These are phyloP conservation scores for Nemania abortiva DNA, from an alignment of 2,329 filamentous ascomycete genomes.

Conservation along the genomic window DNA sequence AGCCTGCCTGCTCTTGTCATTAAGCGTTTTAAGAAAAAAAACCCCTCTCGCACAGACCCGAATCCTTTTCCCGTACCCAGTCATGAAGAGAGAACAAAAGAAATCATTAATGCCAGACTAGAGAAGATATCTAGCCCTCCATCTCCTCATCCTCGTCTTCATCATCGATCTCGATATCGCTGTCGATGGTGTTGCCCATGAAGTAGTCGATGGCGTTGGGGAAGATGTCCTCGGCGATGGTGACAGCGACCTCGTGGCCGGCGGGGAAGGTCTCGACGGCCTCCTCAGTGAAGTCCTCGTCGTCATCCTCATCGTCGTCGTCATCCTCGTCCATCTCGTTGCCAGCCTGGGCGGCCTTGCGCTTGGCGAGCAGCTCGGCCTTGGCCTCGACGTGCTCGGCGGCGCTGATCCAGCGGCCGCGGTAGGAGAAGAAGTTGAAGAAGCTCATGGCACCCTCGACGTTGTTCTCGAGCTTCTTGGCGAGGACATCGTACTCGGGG, in stretches of 20 bases:
- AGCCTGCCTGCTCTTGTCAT: conserved; percentile 33
- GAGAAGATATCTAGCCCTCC: conserved; percentile 38
- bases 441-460: conserved; percentile 64
- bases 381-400: conserved; percentile 70
- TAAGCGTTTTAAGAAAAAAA: conserved; percentile 29
- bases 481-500: conserved; percentile 46
- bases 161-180: conserved; percentile 46
- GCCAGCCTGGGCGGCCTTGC: conserved; percentile 46
- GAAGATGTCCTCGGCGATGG: conserved; percentile 48
- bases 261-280: conserved; percentile 50
- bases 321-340: conserved; percentile 51
- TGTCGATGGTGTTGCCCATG: conserved; percentile 46
- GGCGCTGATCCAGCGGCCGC: conserved; percentile 68
- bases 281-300: conserved; percentile 51
- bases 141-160: conserved; percentile 50
- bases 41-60: conserved; percentile 21
- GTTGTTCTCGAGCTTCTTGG: conserved; percentile 43
- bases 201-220: conserved; percentile 49
- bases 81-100: conserved; percentile 31
- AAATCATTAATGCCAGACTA: conserved; percentile 26
- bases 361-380: conserved; percentile 51
- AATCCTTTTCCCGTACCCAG: conserved; percentile 36
- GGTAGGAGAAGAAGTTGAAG: conserved; percentile 79
- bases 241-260: conserved; percentile 48
- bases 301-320: conserved; percentile 54